phyloP scores from a whole-genome alignment of 371 early-diverging fungal genomes.

The Chytridiales sp. region DNA sequence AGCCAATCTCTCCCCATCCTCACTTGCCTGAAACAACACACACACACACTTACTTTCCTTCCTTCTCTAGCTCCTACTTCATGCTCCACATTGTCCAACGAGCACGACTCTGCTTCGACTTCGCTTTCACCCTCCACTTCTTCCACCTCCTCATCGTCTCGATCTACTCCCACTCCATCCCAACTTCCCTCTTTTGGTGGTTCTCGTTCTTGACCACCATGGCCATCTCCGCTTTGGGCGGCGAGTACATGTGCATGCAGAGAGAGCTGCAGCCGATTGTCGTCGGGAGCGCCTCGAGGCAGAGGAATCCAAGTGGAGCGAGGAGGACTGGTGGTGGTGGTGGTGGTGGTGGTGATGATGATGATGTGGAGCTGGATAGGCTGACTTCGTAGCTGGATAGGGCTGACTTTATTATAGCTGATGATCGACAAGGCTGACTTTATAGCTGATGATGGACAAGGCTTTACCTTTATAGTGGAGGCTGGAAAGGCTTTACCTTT shows the following conservation, averaged over 20 bases:
- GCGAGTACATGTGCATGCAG: slow-evolving; percentile 81
- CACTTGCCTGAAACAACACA: not conserved
- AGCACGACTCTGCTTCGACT: slow-evolving; percentile 78
- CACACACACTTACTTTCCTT: not conserved
- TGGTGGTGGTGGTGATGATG: too few relatives aligned
- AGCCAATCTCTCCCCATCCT: slow-evolving; percentile 20
- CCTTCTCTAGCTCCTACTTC: slow-evolving; percentile 22
- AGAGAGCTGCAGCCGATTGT: slow-evolving; percentile 80
- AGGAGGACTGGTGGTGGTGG: not conserved
- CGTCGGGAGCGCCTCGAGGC: slow-evolving; percentile 39
- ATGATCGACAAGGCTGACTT: too few relatives aligned
- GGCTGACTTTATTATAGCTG: too few relatives aligned
- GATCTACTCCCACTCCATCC: slow-evolving; percentile 60
- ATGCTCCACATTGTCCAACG: slow-evolving; percentile 71
- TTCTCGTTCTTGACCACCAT: slow-evolving; percentile 53
- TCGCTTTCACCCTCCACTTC: slow-evolving; percentile 69
- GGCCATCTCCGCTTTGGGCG: slow-evolving; percentile 69
- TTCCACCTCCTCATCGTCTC: slow-evolving; percentile 66
- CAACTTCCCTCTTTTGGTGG: slow-evolving; percentile 72
- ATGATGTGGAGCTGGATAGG: not conserved
- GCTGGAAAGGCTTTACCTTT: too few relatives aligned
- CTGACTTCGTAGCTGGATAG: not conserved
- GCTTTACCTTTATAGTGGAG: too few relatives aligned
- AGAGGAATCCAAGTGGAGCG: slow-evolving; percentile 2
- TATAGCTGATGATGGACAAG: too few relatives aligned